Conservation (phyloP, 2,329 filamentous ascomycete species). For the Coccinonectria pachysandricola region DNA sequence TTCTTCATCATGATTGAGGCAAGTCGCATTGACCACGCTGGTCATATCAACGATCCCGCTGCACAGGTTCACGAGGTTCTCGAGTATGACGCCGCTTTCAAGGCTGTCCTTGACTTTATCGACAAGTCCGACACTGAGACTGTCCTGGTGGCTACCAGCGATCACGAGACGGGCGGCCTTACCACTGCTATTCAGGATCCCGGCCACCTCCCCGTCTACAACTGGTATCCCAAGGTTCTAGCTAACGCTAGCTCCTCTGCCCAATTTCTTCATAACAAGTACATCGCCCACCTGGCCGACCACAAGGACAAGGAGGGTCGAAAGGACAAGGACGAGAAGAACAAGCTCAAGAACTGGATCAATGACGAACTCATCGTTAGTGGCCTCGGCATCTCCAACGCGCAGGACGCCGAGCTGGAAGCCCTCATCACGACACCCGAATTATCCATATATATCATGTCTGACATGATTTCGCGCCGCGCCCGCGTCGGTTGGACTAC, state of each 20-base stretch:
- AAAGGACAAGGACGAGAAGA: conserved; percentile 19
- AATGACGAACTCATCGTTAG: conserved; percentile 54
- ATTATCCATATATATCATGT: conserved; percentile 49
- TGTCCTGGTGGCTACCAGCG: conserved; percentile 79
- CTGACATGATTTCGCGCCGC: conserved; percentile 77
- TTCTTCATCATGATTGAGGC: conserved; percentile 99
- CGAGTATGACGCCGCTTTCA: conserved; percentile 85
- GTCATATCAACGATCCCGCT: conserved; percentile 73
- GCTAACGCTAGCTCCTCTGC: conserved; percentile 67
- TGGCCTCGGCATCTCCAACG: conserved; percentile 69
- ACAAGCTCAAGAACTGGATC: conserved; percentile 52
- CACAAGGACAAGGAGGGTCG: conserved; percentile 21
- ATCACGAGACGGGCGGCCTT: conserved; percentile 92
- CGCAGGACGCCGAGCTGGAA: conserved; percentile 59
- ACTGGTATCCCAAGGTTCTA: conserved; percentile 76
- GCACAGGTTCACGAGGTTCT: conserved; percentile 85
- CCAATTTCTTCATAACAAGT: conserved; percentile 56
- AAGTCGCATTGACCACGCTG: conserved; percentile 90
- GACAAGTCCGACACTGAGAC: conserved; percentile 62
- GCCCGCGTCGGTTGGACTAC: conserved; percentile 91
- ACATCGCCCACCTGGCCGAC: conserved; percentile 50
- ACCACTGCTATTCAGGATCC: conserved; percentile 61
- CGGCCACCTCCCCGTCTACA: conserved; percentile 44
- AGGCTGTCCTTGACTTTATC: conserved; percentile 75
- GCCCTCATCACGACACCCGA: conserved; percentile 49